phyloP scores from a whole-genome alignment of 768 basidiomycete genomes.

The Amanita rubescens region DNA sequence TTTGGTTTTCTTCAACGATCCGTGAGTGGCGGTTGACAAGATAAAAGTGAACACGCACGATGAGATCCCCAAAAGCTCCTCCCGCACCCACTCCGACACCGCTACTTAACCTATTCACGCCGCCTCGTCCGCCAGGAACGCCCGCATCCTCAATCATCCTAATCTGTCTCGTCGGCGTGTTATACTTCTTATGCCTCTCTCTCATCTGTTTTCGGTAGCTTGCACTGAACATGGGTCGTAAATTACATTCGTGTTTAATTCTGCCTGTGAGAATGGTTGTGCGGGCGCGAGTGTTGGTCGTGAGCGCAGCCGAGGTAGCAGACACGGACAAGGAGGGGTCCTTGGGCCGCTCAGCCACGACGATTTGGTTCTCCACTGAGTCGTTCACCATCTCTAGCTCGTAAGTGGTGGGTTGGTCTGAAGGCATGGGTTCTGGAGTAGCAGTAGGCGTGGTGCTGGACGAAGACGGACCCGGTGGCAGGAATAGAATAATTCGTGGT shows the following conservation, averaged over 20 bases:
- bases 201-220: constrained; percentile 68
- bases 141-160: constrained; percentile 69
- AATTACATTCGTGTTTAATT: constrained; percentile 74
- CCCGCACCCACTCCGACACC: constrained; percentile 57
- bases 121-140: constrained; percentile 60
- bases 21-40: background rate
- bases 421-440: background rate
- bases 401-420: constrained; percentile 55
- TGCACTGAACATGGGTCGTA: constrained; percentile 61
- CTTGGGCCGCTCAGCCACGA: constrained; percentile 78
- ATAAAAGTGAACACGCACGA: constrained; percentile 38
- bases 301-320: constrained; percentile 27
- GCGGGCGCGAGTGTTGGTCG: constrained; percentile 53
- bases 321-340: constrained; percentile 35
- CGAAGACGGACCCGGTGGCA: constrained; percentile 46
- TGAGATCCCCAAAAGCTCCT: constrained; percentile 54
- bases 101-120: constrained; percentile 72
- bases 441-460: constrained; percentile 25
- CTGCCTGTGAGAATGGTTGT: constrained; percentile 75
- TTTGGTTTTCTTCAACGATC: constrained; percentile 47
- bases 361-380: constrained; percentile 76
- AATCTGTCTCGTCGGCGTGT: constrained; percentile 59
- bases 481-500: constrained; percentile 58
- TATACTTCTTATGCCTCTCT: constrained; percentile 57
- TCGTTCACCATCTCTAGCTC: constrained; percentile 87